phyloP scores from a whole-genome alignment of 139 green algal species.

The Bryopsis sp. region DNA sequence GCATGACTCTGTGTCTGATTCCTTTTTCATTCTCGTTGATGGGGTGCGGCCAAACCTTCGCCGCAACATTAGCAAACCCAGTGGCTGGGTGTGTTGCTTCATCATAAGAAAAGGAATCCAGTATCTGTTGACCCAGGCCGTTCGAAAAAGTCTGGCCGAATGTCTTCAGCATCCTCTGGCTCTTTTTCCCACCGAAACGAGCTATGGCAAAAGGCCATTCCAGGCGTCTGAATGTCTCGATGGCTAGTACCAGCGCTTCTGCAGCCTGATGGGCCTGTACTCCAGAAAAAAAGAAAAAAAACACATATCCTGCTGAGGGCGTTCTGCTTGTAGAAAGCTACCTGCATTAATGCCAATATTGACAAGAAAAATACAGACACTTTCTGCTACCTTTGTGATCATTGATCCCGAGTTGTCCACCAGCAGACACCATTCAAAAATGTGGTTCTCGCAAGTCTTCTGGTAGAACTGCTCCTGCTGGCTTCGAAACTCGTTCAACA shows the following conservation, averaged over 20 bases:
- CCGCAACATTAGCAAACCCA: slow-evolving; percentile 23
- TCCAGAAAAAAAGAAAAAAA: too few relatives aligned
- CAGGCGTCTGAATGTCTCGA: background rate
- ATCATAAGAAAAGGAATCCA: slow-evolving; percentile 3
- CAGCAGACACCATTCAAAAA: slow-evolving; percentile 29
- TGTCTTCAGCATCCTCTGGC: background rate
- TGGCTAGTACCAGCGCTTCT: slow-evolving; percentile 26
- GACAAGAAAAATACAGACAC: too few relatives aligned
- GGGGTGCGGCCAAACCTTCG: slow-evolving; percentile 23
- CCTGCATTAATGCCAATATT: too few relatives aligned
- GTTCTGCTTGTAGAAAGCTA: too few relatives aligned
- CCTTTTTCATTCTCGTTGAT: background rate
- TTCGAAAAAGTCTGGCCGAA: background rate
- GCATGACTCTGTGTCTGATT: slow-evolving; percentile 8
- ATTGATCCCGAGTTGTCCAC: slow-evolving; percentile 41
- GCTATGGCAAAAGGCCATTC: background rate
- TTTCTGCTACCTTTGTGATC: slow-evolving; percentile 23
- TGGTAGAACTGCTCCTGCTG: slow-evolving; percentile 6
- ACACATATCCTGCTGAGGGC: too few relatives aligned
- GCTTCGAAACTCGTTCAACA: background rate
- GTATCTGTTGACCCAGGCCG: background rate
- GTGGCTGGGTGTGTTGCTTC: slow-evolving; percentile 31
- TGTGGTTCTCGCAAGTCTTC: slow-evolving; percentile 3
- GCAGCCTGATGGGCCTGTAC: too few relatives aligned
- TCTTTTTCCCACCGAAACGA: background rate